Conservation (phyloP, 148 eudicot genomes). For the Rhododendron henanense region DNA sequence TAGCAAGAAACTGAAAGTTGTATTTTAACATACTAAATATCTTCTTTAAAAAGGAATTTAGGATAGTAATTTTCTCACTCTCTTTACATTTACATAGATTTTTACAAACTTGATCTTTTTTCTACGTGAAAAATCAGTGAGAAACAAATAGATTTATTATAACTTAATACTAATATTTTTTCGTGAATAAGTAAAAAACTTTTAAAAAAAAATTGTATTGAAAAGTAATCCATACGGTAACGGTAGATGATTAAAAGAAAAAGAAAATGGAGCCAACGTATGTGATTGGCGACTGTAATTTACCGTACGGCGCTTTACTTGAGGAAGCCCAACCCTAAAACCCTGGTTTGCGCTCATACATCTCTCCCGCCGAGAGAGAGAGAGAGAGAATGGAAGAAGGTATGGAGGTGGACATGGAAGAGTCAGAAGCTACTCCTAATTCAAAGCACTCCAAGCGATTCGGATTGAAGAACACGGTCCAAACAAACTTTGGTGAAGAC, state of each 20-base stretch:
- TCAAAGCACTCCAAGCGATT: constrained; percentile 40
- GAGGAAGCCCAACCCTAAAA: neutral
- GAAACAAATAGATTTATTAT: no score
- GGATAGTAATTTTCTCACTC: no score
- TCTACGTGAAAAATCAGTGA: no score
- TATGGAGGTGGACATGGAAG: constrained; percentile 65
- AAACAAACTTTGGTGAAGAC: constrained; percentile 87
- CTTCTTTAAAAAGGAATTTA: no score
- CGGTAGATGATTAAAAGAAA: neutral
- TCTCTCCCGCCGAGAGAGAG: neutral
- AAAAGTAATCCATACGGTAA: no score
- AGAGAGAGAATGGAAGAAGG: constrained; percentile 39
- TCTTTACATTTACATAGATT: no score
- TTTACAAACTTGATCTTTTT: no score
- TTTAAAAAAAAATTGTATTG: no score
- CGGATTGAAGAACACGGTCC: constrained; percentile 68
- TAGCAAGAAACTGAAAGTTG: no score
- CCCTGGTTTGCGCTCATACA: neutral
- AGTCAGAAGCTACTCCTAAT: constrained; percentile 11
- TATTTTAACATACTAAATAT: no score
- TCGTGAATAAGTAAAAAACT: no score
- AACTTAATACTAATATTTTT: no score
- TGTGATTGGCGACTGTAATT: neutral
- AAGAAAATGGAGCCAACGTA: neutral
- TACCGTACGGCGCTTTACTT: neutral